Conservation (phyloP, 2,329 filamentous ascomycete species). For the Metarhizium brunneum region DNA sequence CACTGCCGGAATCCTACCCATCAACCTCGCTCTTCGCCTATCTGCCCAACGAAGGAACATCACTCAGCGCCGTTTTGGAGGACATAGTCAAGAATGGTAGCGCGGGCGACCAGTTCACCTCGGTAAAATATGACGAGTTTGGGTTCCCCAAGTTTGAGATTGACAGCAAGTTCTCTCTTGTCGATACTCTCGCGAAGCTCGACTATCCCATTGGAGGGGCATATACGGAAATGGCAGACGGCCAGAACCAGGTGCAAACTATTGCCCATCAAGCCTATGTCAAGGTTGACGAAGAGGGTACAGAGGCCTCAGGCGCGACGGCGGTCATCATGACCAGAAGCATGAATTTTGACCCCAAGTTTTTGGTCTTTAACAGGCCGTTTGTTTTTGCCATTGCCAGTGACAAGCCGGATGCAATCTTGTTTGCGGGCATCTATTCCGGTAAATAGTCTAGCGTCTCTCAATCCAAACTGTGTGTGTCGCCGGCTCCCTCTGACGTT, state of each 20-base stretch:
- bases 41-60: background rate
- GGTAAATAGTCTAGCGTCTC: background rate
- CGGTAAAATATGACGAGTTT: background rate
- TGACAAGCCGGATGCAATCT: background rate
- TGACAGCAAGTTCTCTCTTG: background rate
- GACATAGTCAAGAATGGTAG: background rate
- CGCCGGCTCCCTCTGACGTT: background rate
- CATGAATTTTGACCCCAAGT: background rate
- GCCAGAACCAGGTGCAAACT: background rate
- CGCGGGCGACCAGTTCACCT: background rate
- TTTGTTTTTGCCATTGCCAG: background rate
- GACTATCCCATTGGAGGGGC: background rate
- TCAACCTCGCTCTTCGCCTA: background rate
- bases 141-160: background rate
- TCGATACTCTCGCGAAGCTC: background rate
- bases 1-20: background rate
- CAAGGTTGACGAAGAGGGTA: background rate
- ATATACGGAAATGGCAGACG: background rate
- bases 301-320: background rate
- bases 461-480: background rate
- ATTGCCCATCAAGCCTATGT: background rate
- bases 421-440: background rate
- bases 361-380: background rate
- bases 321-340: background rate
- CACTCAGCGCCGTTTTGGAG: background rate